A percentile compares a stretch with the other conserved stretches of the same genome.
Conservation (phyloP, 345 rosid species). For the Excoecaria agallocha region DNA sequence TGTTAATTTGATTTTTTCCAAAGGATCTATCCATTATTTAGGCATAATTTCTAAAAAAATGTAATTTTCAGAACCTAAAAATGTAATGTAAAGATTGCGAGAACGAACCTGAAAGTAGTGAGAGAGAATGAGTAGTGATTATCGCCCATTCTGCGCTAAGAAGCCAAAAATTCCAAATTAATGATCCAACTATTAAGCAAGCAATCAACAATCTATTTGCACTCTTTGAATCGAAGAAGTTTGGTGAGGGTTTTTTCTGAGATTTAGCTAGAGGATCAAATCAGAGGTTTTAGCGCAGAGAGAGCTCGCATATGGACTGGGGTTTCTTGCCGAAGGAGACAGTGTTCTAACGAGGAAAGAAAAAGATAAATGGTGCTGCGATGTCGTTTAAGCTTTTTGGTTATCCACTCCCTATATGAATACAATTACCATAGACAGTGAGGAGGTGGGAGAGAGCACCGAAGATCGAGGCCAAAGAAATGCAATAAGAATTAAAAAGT, state of each 20-base stretch:
- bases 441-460: no score
- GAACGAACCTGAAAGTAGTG: conserved; percentile 95
- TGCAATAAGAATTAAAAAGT: no score
- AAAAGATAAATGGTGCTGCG: background rate
- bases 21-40: no score
- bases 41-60: no score
- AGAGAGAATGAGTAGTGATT: conserved; percentile 94
- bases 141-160: conserved; percentile 60
- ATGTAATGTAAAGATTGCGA: background rate
- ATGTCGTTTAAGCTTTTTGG: background rate
- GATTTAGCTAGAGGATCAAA: conserved; percentile 7
- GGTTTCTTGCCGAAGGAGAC: conserved; percentile 15
- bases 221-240: background rate
- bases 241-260: no score
- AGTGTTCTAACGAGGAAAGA: background rate
- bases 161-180: background rate
- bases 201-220: background rate
- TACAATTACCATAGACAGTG: no score
- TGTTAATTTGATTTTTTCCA: no score
- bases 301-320: background rate
- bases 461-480: no score
- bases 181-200: background rate
- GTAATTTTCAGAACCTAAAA: no score
- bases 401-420: no score
- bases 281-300: background rate